A percentile compares a stretch with the other conserved stretches of the same genome.
These are phyloP conservation scores for Amylocarpus encephaloides DNA, from an alignment of 2,329 filamentous ascomycete genomes.

Conservation along the genomic window DNA sequence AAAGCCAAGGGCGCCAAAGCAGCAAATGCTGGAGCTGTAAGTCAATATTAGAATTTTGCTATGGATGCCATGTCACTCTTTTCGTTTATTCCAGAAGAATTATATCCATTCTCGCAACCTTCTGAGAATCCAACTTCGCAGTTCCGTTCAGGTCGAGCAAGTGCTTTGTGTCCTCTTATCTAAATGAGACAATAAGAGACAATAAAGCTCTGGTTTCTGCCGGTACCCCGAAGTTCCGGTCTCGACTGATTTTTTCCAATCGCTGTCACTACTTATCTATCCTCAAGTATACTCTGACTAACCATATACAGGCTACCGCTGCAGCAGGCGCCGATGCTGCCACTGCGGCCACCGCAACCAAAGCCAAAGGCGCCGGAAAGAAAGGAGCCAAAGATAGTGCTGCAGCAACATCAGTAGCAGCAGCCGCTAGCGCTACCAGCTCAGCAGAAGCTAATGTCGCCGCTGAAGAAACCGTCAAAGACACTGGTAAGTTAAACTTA, in stretches of 20 bases:
- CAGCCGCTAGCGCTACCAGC: too few species aligned
- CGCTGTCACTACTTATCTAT: not conserved
- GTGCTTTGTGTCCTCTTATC: too few species aligned
- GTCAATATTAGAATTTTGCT: not conserved
- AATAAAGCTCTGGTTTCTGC: too few species aligned
- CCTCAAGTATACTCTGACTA: not conserved
- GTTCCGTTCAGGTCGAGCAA: too few species aligned
- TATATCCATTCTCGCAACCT: too few species aligned
- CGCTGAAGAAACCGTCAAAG: not conserved
- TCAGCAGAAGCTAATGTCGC: too few species aligned
- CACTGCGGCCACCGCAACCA: not conserved
- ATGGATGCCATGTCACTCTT: not conserved
- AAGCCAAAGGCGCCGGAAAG: not conserved
- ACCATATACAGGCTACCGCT: not conserved
- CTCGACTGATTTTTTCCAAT: too few species aligned
- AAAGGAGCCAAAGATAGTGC: not conserved
- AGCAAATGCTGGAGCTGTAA: not conserved
- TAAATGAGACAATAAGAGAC: too few species aligned
- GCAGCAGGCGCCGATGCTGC: not conserved
- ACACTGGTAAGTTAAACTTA: not conserved
- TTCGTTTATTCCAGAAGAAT: too few species aligned
- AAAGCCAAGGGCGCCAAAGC: not conserved
- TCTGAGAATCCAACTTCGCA: too few species aligned
- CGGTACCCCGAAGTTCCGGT: too few species aligned
- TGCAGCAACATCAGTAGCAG: not conserved